Conservation (phyloP, 306 rosid species). For the Glycine tomentella region DNA sequence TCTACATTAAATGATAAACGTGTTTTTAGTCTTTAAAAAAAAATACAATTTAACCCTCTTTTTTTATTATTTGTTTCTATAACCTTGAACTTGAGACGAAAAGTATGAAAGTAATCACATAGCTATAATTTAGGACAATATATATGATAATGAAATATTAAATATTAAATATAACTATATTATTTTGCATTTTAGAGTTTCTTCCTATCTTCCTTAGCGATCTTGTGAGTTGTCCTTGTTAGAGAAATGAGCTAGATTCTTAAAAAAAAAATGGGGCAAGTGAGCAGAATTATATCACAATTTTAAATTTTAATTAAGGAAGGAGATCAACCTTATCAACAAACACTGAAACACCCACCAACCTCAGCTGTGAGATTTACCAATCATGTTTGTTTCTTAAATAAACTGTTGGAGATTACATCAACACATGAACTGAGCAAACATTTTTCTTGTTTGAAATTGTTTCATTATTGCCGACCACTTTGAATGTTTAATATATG, state of each 20-base stretch:
- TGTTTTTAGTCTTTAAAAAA: too few species aligned
- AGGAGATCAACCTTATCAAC: neutral
- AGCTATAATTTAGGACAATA: too few species aligned
- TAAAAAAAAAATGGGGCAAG: neutral
- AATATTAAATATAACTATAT: neutral
- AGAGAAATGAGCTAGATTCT: too few species aligned
- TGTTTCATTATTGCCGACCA: conserved; percentile 46
- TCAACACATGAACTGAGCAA: conserved; percentile 12
- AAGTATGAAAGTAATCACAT: too few species aligned
- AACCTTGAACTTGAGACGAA: too few species aligned
- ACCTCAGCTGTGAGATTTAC: neutral
- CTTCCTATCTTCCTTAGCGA: neutral
- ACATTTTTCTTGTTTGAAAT: conserved; percentile 21
- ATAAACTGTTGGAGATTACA: neutral
- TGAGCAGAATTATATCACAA: neutral
- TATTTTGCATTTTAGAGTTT: neutral
- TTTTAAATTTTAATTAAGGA: neutral
- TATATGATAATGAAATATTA: too few species aligned
- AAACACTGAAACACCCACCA: neutral
- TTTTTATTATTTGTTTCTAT: too few species aligned
- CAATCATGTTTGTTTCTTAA: neutral
- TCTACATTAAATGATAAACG: too few species aligned
- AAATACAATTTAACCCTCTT: too few species aligned
- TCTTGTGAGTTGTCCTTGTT: neutral
- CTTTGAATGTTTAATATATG: conserved; percentile 22